Evolutionary conservation across 2,329 filamentous ascomycete species (phyloP).

Genomic region (Chrysoporthe puriensis): DNA sequence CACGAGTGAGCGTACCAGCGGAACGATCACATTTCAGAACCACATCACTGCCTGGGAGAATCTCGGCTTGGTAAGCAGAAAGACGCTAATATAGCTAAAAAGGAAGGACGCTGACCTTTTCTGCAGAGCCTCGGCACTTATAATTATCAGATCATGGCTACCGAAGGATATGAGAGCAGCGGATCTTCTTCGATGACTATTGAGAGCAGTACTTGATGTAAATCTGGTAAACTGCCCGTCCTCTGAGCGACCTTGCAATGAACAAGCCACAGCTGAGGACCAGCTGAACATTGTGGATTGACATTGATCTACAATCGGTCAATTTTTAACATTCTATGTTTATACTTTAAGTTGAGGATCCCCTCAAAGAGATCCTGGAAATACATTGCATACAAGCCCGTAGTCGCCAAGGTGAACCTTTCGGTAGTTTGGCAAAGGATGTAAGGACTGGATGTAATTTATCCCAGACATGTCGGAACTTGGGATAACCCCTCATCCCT

Average conservation of each 20-base stretch:
- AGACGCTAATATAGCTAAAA: not conserved
- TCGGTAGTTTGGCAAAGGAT: no score
- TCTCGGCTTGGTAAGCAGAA: slow-evolving; percentile 37
- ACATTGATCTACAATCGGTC: not conserved
- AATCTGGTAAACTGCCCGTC: not conserved
- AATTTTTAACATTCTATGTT: not conserved
- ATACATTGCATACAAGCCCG: no score
- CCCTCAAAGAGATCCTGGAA: no score
- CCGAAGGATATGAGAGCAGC: slow-evolving; percentile 45
- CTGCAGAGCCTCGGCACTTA: slow-evolving; percentile 42
- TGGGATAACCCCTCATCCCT: no score
- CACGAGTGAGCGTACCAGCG: slow-evolving; percentile 45
- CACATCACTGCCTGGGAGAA: slow-evolving; percentile 52
- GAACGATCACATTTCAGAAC: slow-evolving; percentile 48
- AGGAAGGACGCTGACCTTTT: not conserved
- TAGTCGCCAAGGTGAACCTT: not conserved
- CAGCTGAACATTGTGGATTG: not conserved
- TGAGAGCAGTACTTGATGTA: slow-evolving; percentile 7
- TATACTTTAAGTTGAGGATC: not conserved
- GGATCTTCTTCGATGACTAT: slow-evolving; percentile 34
- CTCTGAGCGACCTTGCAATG: not conserved
- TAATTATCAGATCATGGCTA: slow-evolving; percentile 53
- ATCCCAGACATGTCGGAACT: no score
- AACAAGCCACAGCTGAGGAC: not conserved
- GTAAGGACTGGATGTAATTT: no score